Conservation (phyloP, 805 yeast genomes). For the Monosporozyma aquatica region DNA sequence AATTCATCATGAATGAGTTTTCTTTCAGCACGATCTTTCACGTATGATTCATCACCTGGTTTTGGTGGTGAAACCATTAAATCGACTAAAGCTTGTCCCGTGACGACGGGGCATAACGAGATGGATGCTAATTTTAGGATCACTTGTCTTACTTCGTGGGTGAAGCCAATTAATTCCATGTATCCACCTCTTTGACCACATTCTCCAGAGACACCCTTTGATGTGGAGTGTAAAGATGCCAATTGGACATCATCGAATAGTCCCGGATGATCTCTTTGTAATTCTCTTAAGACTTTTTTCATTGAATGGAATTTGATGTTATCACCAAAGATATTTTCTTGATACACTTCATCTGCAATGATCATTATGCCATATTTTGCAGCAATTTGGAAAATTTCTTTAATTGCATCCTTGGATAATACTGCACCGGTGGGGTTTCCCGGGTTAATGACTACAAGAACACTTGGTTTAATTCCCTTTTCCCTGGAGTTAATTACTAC, state of each 20-base stretch:
- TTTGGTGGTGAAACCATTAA: conserved; percentile 89
- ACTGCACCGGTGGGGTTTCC: conserved; percentile 98
- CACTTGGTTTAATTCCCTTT: conserved; percentile 56
- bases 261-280: conserved; percentile 48
- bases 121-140: conserved; percentile 83
- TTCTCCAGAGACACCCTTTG: conserved; percentile 96
- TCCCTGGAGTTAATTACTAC: conserved; percentile 41
- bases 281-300: conserved; percentile 63
- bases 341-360: conserved; percentile 97
- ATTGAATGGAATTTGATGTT: conserved; percentile 60
- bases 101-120: conserved; percentile 85
- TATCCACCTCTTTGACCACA: conserved; percentile 99
- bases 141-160: conserved; percentile 55
- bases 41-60: conserved; percentile 67
- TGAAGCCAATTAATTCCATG: conserved; percentile 85
- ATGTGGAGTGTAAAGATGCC: conserved; percentile 93
- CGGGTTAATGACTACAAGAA: conserved; percentile 90
- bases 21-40: conserved; percentile 55
- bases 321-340: conserved; percentile 79
- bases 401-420: conserved; percentile 54
- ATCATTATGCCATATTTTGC: conserved; percentile 78
- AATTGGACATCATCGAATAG: conserved; percentile 66
- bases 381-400: conserved; percentile 65
- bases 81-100: conserved; percentile 90
- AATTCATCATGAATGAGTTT: conserved; percentile 52